Percentiles rank a stretch among this genome's conserved stretches.
Evolutionary conservation across 345 rosid species (phyloP).

Genomic region (Hevea brasiliensis): DNA sequence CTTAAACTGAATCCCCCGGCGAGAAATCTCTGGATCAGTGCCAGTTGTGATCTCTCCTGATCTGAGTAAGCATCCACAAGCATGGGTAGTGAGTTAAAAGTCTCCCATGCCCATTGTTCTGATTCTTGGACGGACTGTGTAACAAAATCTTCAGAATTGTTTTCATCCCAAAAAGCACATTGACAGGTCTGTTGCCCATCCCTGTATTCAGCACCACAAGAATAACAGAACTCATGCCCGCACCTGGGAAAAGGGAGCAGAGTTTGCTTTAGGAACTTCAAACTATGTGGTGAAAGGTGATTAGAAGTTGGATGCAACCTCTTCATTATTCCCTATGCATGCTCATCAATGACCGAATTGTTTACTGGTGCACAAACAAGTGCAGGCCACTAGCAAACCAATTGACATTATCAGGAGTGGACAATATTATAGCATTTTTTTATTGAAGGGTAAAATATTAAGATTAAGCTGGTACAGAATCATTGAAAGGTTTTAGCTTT

Average conservation of each 20-base stretch:
- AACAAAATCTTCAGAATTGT: slow-evolving; percentile 55
- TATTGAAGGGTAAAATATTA: not conserved
- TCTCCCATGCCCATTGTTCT: slow-evolving; percentile 97
- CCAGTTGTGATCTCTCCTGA: slow-evolving; percentile 93
- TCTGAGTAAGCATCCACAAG: slow-evolving; percentile 89
- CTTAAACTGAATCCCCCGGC: slow-evolving; percentile 92
- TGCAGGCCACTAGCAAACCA: not conserved
- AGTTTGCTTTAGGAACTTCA: slow-evolving; percentile 1
- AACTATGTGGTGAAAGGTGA: slow-evolving; percentile 5
- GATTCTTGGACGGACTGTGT: slow-evolving; percentile 69
- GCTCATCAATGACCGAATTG: not conserved
- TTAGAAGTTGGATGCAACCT: slow-evolving; percentile 3
- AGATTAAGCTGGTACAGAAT: too few relatives aligned
- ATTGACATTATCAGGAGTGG: not conserved
- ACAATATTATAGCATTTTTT: not conserved
- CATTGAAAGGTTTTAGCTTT: not conserved
- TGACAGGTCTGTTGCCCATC: slow-evolving; percentile 77
- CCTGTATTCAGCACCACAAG: slow-evolving; percentile 86
- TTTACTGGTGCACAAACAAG: not conserved
- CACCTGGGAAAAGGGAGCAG: slow-evolving; percentile 53
- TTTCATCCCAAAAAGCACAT: slow-evolving; percentile 91
- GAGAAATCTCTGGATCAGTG: slow-evolving; percentile 84
- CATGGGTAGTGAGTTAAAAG: slow-evolving; percentile 79
- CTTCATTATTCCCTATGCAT: not conserved
- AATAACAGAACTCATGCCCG: slow-evolving; percentile 91